Conservation (phyloP, 176 grass and related monocot genomes). For the Aegilops speltoides region DNA sequence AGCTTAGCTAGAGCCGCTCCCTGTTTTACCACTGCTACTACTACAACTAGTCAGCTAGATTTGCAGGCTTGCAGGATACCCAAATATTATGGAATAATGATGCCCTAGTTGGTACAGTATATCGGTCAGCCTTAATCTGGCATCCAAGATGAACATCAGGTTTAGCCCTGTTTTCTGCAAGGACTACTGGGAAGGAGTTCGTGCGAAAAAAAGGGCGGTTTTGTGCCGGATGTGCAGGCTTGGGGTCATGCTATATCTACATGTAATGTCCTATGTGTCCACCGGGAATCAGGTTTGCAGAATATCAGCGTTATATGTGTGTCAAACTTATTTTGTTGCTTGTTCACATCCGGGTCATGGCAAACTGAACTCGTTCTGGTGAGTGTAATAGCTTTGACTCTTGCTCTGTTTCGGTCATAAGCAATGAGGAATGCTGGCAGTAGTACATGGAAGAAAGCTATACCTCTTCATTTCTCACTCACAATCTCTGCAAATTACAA, state of each 20-base stretch:
- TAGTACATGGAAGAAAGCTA: constrained; percentile 28
- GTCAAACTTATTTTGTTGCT: neutral
- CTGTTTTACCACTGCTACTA: neutral
- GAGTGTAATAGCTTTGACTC: neutral
- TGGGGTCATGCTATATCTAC: neutral
- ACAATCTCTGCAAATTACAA: constrained; percentile 41
- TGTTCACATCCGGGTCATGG: neutral
- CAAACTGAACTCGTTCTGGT: neutral
- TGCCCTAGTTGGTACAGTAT: neutral
- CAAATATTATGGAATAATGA: constrained; percentile 12
- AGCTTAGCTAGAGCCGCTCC: neutral
- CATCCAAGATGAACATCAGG: constrained; percentile 16
- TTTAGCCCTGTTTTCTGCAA: constrained; percentile 29
- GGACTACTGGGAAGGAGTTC: neutral
- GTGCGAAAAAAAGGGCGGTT: constrained; percentile 26
- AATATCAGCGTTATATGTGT: neutral
- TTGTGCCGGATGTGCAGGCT: constrained; percentile 37
- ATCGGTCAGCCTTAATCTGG: constrained; percentile 1
- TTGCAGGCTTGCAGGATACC: neutral
- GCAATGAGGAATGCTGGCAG: neutral
- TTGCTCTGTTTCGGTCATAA: neutral
- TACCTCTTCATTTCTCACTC: constrained; percentile 47
- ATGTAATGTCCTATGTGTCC: neutral
- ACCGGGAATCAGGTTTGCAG: neutral
- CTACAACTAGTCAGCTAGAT: neutral